Evolutionary conservation across 2,329 filamentous ascomycete genomes (phyloP).

Genomic region (Ophiostoma tasmaniense): DNA sequence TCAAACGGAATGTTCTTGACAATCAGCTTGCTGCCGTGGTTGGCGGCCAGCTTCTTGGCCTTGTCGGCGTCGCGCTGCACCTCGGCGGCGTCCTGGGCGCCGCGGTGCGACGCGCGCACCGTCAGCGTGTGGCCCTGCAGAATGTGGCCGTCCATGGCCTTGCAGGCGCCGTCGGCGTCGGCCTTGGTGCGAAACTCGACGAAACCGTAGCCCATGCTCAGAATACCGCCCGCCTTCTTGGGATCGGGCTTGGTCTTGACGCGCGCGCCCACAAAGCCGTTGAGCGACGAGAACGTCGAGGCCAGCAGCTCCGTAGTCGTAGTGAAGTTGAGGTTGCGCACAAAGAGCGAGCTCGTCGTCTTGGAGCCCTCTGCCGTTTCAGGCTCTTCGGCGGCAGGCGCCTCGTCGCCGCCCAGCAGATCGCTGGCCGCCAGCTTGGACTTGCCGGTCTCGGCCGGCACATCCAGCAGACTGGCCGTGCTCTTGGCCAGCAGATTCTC

Average conservation of each 20-base stretch:
- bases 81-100: slow-evolving; percentile 69
- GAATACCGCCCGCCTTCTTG: slow-evolving; percentile 77
- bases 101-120: slow-evolving; percentile 80
- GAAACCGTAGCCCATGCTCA: slow-evolving; percentile 98
- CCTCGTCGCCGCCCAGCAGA: slow-evolving; percentile 9
- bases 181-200: slow-evolving; percentile 74
- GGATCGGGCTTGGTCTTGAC: slow-evolving; percentile 91
- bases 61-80: slow-evolving; percentile 75
- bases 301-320: slow-evolving; percentile 71
- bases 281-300: slow-evolving; percentile 69
- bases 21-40: slow-evolving; percentile 76
- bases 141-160: slow-evolving; percentile 78
- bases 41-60: slow-evolving; percentile 67
- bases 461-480: not conserved
- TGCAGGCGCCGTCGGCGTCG: slow-evolving; percentile 69
- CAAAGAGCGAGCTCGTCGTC: slow-evolving; percentile 76
- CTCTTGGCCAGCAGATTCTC: slow-evolving; percentile 60
- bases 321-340: slow-evolving; percentile 87
- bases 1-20: slow-evolving; percentile 98
- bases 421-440: slow-evolving; percentile 18
- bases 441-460: slow-evolving; percentile 6
- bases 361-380: slow-evolving; percentile 3
- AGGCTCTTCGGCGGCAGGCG: not conserved
- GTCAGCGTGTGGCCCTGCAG: slow-evolving; percentile 82
- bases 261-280: slow-evolving; percentile 79